Evolutionary conservation across 345 rosid species (phyloP), one percentile per base, ranked within the genome.

Genomic region (Eucalyptus virginea): DNA sequence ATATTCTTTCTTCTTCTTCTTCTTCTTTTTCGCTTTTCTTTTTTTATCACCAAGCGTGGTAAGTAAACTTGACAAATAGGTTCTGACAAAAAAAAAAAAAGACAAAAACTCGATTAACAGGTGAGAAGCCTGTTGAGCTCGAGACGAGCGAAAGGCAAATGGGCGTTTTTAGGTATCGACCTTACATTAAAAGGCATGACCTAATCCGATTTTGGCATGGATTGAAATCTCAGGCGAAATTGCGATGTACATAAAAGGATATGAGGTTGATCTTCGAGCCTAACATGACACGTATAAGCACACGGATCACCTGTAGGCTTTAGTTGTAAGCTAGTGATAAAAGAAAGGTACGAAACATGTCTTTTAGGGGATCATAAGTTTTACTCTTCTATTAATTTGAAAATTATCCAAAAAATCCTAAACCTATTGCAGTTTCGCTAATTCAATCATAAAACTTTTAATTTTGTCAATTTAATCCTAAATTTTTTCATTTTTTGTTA

Each of bases 391-490:
- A 2, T 56, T 54, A 26, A 23, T 51, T 3, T 19, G 23, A 51
- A 51, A 18, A 51, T 51, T 51, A 51, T 51, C 23, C 9, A 18
- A 17, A 51, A 51, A 52, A 0, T 52, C 56, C 0, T 52, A 19
- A 52, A 52, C 0, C 9, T 7, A 52, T 52, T 52, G 4, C 10
- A 19, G 0, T 52, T 19, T 51, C 2, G 2, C 1, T 4, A 52
- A 52, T 52, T 18, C 9, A 19, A 1, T 52, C 2, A 52, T 52
- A 19, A 52, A 52, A 2, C 1, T 52, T 52, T 8, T 52, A 52
- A 52, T 52, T 52, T 19, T 52, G 0, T 52, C 24, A 52, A 51
- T 19, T 52, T 52, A 52, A 4, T 52, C 10, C 1, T 52, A 18
- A 18, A 3, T 52, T 3, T 52, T 52, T 52, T 52, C 10, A 52